Base-by-base conservation (phyloP, 495 filamentous ascomycete genomes). In the Daldinia decipiens region DNA sequence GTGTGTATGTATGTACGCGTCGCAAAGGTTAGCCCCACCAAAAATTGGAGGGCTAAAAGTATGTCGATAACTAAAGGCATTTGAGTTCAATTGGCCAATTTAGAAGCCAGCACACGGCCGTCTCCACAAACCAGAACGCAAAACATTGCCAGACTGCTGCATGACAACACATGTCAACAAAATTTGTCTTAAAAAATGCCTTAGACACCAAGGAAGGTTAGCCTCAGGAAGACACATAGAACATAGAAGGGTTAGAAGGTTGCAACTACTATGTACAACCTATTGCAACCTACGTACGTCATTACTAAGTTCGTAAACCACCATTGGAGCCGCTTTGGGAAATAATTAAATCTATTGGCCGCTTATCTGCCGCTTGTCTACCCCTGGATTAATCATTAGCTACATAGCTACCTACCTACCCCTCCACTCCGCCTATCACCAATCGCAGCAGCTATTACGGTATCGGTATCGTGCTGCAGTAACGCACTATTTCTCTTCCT, bases 151-250 rank as follows among this genome's bases (percentile, higher is more conserved):
- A 24, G 21, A 24, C 21, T 65, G 51, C 31, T 68, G 60, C 62
- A 43, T 39, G 34, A 71, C 65, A 68, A 59, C 60, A 24, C 70
- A 61, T 72, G 50, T 71, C 62, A 71, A 71, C 68, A 71, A 66
- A 54, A 6, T 17, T 17, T 34, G n/a, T 52, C 34, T 61, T 32
- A 50, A 8, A 54, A 40, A 43, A 54, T 26, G 13, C 19, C 24
- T 24, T 50, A 56, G 31, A 36, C 53, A 56, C 17, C 31, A 56
- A 56, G 31, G n/a, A 13, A 9, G 17, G 26, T 19, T 27, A 43
- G 43, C 34, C 15, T 66, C 3, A 57, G 21, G 21, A 58, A 55
- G 43, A 52, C 45, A 57, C 24, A 38, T 51, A 62, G 39, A 40
- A 62, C 24, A 47, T 51, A 62, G 39, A 40, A 62, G 40, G 32